Conservation (phyloP, 2,329 filamentous ascomycete species). For the Teratosphaeriaceae sp. region DNA sequence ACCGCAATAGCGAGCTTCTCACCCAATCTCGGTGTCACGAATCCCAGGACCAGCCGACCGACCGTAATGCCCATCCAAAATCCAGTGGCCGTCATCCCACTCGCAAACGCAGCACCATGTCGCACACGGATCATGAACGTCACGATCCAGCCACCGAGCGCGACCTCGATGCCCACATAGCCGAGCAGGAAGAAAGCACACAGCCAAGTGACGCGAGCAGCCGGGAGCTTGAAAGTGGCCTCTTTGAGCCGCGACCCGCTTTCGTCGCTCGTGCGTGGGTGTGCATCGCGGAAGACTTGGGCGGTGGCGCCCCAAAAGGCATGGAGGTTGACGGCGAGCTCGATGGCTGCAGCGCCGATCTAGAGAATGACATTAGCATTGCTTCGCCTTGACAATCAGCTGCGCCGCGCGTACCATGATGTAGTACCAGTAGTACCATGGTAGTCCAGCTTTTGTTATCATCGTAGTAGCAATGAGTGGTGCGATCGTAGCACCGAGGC, state of each 20-base stretch:
- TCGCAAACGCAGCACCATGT: constrained; percentile 59
- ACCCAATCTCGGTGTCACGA: constrained; percentile 66
- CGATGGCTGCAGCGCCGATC: constrained; percentile 51
- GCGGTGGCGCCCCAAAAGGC: constrained; percentile 62
- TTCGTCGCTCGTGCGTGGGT: constrained; percentile 38
- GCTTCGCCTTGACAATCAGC: no score
- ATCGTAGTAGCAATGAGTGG: constrained; percentile 67
- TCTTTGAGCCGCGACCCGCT: constrained; percentile 46
- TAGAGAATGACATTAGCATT: constrained; percentile 12
- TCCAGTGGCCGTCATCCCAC: constrained; percentile 68
- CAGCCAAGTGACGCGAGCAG: constrained; percentile 62
- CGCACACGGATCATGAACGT: constrained; percentile 81
- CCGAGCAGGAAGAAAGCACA: constrained; percentile 66
- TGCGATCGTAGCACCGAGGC: constrained; percentile 61
- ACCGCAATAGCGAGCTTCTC: constrained; percentile 55
- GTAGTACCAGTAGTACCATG: constrained; percentile 73
- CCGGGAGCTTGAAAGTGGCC: constrained; percentile 40
- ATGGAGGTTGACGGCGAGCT: constrained; percentile 45
- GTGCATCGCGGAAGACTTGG: constrained; percentile 47
- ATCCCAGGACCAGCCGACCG: constrained; percentile 66
- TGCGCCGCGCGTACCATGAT: constrained; percentile 64
- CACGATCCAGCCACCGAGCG: constrained; percentile 73
- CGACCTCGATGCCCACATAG: constrained; percentile 74
- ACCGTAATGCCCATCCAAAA: constrained; percentile 81
- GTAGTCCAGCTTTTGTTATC: constrained; percentile 54